Conservation (phyloP, 2,329 filamentous ascomycete genomes). For the Colletotrichum eremochloae region DNA sequence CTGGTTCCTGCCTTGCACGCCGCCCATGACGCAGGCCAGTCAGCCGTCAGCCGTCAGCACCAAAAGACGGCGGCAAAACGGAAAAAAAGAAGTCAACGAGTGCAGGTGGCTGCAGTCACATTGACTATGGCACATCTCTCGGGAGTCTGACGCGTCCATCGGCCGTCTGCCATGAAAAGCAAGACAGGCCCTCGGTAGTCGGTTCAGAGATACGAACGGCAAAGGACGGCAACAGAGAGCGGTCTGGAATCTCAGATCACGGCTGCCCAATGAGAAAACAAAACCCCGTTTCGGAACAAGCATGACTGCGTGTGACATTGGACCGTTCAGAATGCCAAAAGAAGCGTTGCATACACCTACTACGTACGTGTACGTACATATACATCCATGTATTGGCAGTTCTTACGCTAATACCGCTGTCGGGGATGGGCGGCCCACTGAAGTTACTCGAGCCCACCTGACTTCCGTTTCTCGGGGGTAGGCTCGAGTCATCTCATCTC, state of each 20-base stretch:
- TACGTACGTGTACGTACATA: background rate
- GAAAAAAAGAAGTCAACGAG: background rate
- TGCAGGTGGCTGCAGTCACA: slow-evolving; percentile 27
- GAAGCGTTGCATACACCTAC: slow-evolving; percentile 17
- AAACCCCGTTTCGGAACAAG: slow-evolving; percentile 9
- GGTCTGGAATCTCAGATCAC: slow-evolving; percentile 33
- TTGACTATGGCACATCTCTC: slow-evolving; percentile 6
- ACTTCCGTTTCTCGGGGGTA: slow-evolving; percentile 12
- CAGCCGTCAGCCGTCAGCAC: slow-evolving; percentile 29
- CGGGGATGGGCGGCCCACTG: slow-evolving; percentile 16
- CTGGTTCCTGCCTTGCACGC: slow-evolving; percentile 3
- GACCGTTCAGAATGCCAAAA: slow-evolving; percentile 8
- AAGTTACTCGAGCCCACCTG: slow-evolving; percentile 29
- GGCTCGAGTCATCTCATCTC: slow-evolving; percentile 39
- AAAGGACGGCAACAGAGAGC: slow-evolving; percentile 19
- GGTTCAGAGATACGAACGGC: slow-evolving; percentile 30
- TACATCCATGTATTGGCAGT: slow-evolving; percentile 12
- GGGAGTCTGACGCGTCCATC: slow-evolving; percentile 12
- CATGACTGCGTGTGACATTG: background rate
- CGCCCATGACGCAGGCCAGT: slow-evolving; percentile 29
- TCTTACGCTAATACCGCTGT: no score
- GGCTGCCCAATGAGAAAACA: slow-evolving; percentile 32
- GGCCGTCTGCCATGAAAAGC: slow-evolving; percentile 12
- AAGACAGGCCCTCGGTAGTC: slow-evolving; percentile 9
- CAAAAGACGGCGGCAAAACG: slow-evolving; percentile 2